These are phyloP conservation scores for Amanita jacksonii DNA, from an alignment of 768 basidiomycete species.

Conservation along the genomic window DNA sequence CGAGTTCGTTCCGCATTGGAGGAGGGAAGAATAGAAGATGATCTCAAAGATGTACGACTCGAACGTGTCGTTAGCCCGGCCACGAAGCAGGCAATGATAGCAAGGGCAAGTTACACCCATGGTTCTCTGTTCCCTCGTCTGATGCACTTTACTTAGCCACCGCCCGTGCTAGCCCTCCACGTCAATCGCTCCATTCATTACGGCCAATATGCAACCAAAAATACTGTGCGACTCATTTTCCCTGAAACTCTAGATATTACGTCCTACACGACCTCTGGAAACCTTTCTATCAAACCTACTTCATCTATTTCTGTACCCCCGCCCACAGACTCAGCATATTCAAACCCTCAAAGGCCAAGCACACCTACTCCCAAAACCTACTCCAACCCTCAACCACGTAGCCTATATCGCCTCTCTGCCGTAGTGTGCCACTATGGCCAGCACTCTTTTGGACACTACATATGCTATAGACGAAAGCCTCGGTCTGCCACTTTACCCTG, in stretches of 20 bases:
- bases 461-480: constrained; percentile 83
- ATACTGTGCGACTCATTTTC: constrained; percentile 70
- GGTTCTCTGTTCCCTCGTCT: background rate
- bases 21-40: constrained; percentile 74
- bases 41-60: constrained; percentile 68
- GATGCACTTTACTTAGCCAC: constrained; percentile 53
- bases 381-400: constrained; percentile 32
- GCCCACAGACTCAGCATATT: constrained; percentile 9
- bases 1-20: constrained; percentile 56
- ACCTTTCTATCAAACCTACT: constrained; percentile 60
- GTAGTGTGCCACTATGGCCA: constrained; percentile 91
- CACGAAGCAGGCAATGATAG: constrained; percentile 89
- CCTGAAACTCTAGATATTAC: constrained; percentile 87
- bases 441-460: constrained; percentile 91
- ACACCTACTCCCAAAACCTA: constrained; percentile 15
- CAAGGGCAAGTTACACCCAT: constrained; percentile 47
- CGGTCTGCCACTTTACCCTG: constrained; percentile 20
- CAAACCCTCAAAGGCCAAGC: no score
- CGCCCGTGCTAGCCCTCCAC: constrained; percentile 78
- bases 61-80: constrained; percentile 71
- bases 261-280: constrained; percentile 77
- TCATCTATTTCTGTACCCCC: constrained; percentile 62
- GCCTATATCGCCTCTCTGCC: constrained; percentile 77
- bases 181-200: constrained; percentile 85
- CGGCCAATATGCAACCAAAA: constrained; percentile 74